These are phyloP conservation scores for Lactarius indigo DNA, from an alignment of 768 basidiomycete species.

Conservation along the genomic window DNA sequence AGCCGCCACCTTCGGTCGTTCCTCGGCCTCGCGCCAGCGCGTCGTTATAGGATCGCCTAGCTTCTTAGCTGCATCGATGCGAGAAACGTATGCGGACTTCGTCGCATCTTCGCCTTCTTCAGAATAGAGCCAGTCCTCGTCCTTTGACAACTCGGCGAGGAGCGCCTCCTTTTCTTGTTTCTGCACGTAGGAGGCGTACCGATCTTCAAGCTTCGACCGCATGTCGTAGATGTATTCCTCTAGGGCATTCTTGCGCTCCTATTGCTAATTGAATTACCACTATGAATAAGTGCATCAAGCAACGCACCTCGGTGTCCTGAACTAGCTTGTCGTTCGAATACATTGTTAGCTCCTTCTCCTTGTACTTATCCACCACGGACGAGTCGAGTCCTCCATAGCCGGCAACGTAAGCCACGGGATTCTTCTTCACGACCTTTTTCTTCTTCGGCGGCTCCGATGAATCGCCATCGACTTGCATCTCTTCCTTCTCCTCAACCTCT, in stretches of 20 bases:
- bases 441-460: slow-evolving; percentile 62
- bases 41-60: slow-evolving; percentile 84
- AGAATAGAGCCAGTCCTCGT: slow-evolving; percentile 96
- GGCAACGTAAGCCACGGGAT: slow-evolving; percentile 70
- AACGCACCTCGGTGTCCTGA: slow-evolving; percentile 87
- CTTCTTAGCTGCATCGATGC: slow-evolving; percentile 78
- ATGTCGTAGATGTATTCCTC: slow-evolving; percentile 99
- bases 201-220: slow-evolving; percentile 86
- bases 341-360: slow-evolving; percentile 87
- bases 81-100: slow-evolving; percentile 89
- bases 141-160: slow-evolving; percentile 61
- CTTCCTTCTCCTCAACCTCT: slow-evolving; percentile 74
- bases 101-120: slow-evolving; percentile 95
- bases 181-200: slow-evolving; percentile 74
- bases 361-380: slow-evolving; percentile 56
- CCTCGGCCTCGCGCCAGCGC: slow-evolving; percentile 81
- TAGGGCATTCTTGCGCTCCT: slow-evolving; percentile 98
- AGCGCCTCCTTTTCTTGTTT: slow-evolving; percentile 75
- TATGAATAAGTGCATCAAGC: neutral
- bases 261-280: slow-evolving; percentile 13
- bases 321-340: slow-evolving; percentile 92
- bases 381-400: slow-evolving; percentile 63
- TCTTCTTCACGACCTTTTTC: slow-evolving; percentile 83
- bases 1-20: slow-evolving; percentile 66
- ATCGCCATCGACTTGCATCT: slow-evolving; percentile 57